A percentile compares a stretch with the other conserved stretches of the same genome.
phyloP scores from a whole-genome alignment of 2,329 filamentous ascomycete species.

The Beauveria varroae region DNA sequence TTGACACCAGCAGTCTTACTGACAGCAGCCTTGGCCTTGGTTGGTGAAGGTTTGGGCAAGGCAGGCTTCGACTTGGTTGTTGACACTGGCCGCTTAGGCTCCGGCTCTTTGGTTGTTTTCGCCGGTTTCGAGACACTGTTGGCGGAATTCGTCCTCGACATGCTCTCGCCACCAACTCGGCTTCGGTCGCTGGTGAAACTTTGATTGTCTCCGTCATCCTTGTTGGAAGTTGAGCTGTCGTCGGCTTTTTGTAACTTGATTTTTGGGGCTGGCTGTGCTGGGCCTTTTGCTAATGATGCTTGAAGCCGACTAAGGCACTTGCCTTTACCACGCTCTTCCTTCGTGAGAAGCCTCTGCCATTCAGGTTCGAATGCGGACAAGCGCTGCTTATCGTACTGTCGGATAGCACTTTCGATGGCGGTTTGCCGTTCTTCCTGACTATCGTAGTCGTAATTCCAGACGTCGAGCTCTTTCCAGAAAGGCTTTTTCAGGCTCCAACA shows the following conservation, averaged over 20 bases:
- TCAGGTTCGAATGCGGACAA: slow-evolving; percentile 47
- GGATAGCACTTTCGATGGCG: slow-evolving; percentile 54
- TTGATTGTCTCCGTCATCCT: slow-evolving; percentile 28
- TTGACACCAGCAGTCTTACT: slow-evolving; percentile 22
- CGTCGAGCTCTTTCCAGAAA: slow-evolving; percentile 57
- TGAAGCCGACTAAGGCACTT: slow-evolving; percentile 56
- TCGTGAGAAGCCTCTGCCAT: slow-evolving; percentile 54
- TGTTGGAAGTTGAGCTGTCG: slow-evolving; percentile 33
- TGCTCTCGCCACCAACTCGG: slow-evolving; percentile 31
- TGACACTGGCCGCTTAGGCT: slow-evolving; percentile 46
- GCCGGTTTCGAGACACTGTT: slow-evolving; percentile 46
- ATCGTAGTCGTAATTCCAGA: slow-evolving; percentile 54
- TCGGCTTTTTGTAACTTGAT: slow-evolving; percentile 44
- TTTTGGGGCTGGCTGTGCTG: slow-evolving; percentile 39
- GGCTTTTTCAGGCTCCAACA: slow-evolving; percentile 50
- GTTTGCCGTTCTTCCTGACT: slow-evolving; percentile 47
- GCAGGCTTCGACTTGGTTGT: slow-evolving; percentile 27
- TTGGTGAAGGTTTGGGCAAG: slow-evolving; percentile 32
- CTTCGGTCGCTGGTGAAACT: slow-evolving; percentile 22
- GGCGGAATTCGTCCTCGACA: slow-evolving; percentile 45
- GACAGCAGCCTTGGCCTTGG: slow-evolving; percentile 30
- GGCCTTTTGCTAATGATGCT: slow-evolving; percentile 47
- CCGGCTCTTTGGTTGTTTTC: slow-evolving; percentile 47
- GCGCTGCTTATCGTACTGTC: slow-evolving; percentile 51
- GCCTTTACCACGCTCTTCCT: slow-evolving; percentile 49